Base-by-base conservation (phyloP, 768 basidiomycete species). In the Hortiboletus campestris region DNA sequence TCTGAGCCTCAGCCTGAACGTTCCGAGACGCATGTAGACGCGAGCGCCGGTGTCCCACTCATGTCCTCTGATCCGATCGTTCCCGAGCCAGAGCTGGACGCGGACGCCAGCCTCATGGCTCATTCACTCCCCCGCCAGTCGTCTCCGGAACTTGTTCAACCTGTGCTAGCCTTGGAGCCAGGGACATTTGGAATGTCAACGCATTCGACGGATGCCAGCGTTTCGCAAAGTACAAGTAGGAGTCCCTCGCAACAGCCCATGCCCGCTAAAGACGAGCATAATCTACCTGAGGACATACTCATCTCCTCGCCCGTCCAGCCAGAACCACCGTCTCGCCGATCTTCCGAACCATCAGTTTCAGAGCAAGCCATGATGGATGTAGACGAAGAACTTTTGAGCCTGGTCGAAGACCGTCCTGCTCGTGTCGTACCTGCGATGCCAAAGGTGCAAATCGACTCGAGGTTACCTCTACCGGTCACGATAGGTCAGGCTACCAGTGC, bases 341-440 rank as follows among this genome's bases (percentile, higher is more conserved):
- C 61, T 32, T 51, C 49, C 36, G 56, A 61, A 39, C 55, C 35
- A 16, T 29, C 38, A 4, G 39, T 50, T 25, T 35, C 49, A 19
- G 60, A 64, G 31, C 59, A 45, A 72, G 73, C 56, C 64, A 75
- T 55, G 74, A 74, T 71, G 66, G 74, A 85, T 51, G 81, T 80
- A 13, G 79, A 80, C 12, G 75, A 86, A 59, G 88, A 89, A 70
- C 70, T 89, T 46, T 76, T 89, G 54, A 86, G 86, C 62, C 74
- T 90, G 25, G 74, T 90, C 31, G 88, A 86, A 62, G 86, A 84
- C 60, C 71, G 65, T 28, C 50, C 64, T 51, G 50, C 55, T 29
- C 22, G 45, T 53, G 31, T 36, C 17, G 29, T 46, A 40, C 46
- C 51, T 22, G 22, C 44, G 29, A 42, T 34, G 13, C 38, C 41